Percentiles rank a stretch among this genome's conserved stretches.
phyloP scores from a whole-genome alignment of 768 basidiomycete genomes.

The Nevesoporus exiguus region DNA sequence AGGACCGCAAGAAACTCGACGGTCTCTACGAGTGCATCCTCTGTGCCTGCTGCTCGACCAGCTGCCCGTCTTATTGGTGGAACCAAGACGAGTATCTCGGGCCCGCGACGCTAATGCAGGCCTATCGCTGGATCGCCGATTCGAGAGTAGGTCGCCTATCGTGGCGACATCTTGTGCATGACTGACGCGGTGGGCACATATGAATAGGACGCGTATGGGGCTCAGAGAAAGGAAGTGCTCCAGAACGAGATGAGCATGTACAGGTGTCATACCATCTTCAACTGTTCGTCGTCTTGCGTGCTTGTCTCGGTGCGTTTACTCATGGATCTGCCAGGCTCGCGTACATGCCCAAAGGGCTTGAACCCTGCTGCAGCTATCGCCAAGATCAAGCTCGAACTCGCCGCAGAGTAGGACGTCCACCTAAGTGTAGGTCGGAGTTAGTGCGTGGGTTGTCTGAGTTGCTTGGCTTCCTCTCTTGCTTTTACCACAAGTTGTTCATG shows the following conservation, averaged over 20 bases:
- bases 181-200: neutral
- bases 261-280: constrained; percentile 98
- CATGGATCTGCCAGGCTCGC: constrained; percentile 51
- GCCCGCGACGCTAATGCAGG: constrained; percentile 94
- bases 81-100: constrained; percentile 99
- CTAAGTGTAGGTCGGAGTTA: neutral
- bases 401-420: neutral
- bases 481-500: too few relatives aligned
- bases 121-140: constrained; percentile 98
- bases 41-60: constrained; percentile 96
- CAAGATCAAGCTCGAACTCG: constrained; percentile 4
- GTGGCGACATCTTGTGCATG: neutral
- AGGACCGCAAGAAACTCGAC: constrained; percentile 92
- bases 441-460: neutral
- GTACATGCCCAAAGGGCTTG: constrained; percentile 36
- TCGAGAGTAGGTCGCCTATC: constrained; percentile 61
- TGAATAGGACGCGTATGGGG: constrained; percentile 66
- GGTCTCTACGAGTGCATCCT: constrained; percentile 98
- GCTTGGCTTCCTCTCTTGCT: too few relatives aligned
- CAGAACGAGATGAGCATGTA: constrained; percentile 97
- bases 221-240: constrained; percentile 83
- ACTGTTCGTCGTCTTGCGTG: constrained; percentile 52
- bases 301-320: neutral
- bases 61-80: constrained; percentile 99
- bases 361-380: neutral